phyloP scores from a whole-genome alignment of 768 basidiomycete genomes.

The Russula dissimulans region DNA sequence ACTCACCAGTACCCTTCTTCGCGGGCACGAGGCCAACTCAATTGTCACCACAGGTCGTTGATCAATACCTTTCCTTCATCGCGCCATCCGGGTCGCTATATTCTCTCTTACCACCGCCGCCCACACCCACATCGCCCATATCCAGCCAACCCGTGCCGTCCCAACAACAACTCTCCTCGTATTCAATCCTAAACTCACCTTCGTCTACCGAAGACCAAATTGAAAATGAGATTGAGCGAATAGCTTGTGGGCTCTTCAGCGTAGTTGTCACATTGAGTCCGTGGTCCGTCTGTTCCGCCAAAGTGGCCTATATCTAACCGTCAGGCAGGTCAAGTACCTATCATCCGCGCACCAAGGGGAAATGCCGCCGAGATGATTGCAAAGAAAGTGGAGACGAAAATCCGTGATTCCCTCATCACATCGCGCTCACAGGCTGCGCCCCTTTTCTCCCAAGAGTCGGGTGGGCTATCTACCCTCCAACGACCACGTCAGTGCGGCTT shows the following conservation, averaged over 20 bases:
- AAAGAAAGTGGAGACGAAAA: slow-evolving; percentile 85
- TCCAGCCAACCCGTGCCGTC: slow-evolving; percentile 28
- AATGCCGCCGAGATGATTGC: slow-evolving; percentile 99
- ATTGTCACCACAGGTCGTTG: slow-evolving; percentile 55
- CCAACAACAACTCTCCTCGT: slow-evolving; percentile 48
- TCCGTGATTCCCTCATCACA: slow-evolving; percentile 74
- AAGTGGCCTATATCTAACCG: neutral
- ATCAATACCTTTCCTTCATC: slow-evolving; percentile 96
- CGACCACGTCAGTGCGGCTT: slow-evolving; percentile 59
- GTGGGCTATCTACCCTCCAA: slow-evolving; percentile 78
- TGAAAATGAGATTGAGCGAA: slow-evolving; percentile 85
- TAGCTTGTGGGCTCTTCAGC: slow-evolving; percentile 86
- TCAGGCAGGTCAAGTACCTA: slow-evolving; percentile 72
- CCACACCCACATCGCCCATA: slow-evolving; percentile 29
- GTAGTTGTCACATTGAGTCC: slow-evolving; percentile 80
- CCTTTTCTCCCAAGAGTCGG: slow-evolving; percentile 71
- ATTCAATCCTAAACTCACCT: slow-evolving; percentile 85
- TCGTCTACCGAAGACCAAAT: slow-evolving; percentile 84
- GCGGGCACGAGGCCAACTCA: neutral
- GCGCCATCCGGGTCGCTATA: slow-evolving; percentile 89
- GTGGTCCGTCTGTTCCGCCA: slow-evolving; percentile 17
- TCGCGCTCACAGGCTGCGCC: slow-evolving; percentile 54
- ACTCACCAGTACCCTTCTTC: slow-evolving; percentile 18
- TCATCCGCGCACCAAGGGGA: slow-evolving; percentile 88
- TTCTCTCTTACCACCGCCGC: slow-evolving; percentile 65